Evolutionary conservation across 371 early-diverging fungal genomes (phyloP), one percentile per base, ranked within the genome.

Genomic region (Capillidium heterosporum): DNA sequence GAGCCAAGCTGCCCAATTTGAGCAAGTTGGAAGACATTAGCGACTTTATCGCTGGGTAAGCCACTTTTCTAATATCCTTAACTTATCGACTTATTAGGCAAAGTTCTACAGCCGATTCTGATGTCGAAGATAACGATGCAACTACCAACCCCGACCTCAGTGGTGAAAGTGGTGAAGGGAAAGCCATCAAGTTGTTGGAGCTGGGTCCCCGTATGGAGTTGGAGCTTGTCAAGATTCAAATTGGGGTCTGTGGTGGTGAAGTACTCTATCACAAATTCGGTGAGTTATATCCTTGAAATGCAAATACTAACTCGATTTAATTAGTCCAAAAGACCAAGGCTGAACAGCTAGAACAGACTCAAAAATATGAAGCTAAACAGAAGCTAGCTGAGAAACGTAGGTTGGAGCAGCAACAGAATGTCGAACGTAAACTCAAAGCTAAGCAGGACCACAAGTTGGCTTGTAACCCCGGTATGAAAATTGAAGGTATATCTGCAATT

Each of bases 121-220:
- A 95, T 64, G 83, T 87, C 0, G 95, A 95, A 63, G 94, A 94
- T 60, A 91, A 81, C 1, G 80, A 85, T 26, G 83, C 85, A 44
- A 68, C 62, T 35, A 78, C 80, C 19, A 87, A 78, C 60, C 65
- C 77, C 13, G 90, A 87, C 27, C 74, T 84, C 27, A 80, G 76
- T 56, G 85, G 89, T 65, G 68, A 72, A 60, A 69, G 66, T 60
- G 71, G 83, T 60, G 85, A 88, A 59, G 87, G 89, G 62, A 74
- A 94, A 32, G 88, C 91, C 0, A 80, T 96, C 23, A 75, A 81
- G 28, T 69, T 96, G 29, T 71, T 77, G 21, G 98, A 98, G 69
- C 65, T 91, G 1, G 98, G 98, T 0, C 98, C 98, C 21, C 74
- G 95, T 29, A 72, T 98, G 78, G 81, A 85, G 43, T 67, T 96